phyloP scores from a whole-genome alignment of 2,329 filamentous ascomycete species.

The Sclerotinia subarctica region DNA sequence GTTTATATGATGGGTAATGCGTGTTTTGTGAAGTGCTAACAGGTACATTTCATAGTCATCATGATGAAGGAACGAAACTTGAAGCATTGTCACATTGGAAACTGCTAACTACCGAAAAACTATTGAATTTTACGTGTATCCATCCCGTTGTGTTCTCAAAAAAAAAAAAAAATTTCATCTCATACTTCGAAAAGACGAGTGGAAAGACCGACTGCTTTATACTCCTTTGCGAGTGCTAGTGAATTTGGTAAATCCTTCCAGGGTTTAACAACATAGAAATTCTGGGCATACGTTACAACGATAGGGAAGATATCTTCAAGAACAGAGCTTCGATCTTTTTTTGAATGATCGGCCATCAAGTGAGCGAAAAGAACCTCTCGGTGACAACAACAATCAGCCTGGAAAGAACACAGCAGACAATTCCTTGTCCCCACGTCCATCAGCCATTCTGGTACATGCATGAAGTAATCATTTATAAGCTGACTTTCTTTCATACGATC shows the following conservation, averaged over 20 bases:
- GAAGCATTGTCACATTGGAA: background rate
- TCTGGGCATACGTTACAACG: no score
- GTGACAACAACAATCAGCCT: background rate
- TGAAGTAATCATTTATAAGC: accelerated
- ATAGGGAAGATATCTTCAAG: accelerated
- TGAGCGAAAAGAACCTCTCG: background rate
- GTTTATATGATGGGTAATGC: background rate
- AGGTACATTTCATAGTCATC: background rate
- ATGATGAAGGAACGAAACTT: background rate
- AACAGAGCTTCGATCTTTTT: background rate
- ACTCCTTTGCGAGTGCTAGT: background rate
- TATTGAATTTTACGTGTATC: background rate
- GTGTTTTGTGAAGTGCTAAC: background rate
- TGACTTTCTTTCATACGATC: no score
- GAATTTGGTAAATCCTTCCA: no score
- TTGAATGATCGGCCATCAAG: background rate
- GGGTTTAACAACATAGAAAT: no score
- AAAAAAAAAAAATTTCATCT: no score
- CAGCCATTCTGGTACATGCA: accelerated
- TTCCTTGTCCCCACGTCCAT: accelerated
- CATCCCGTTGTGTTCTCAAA: background rate
- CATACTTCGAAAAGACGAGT: no score
- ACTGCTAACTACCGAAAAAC: background rate
- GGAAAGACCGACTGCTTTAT: background rate
- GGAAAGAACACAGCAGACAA: background rate